Evolutionary conservation across 768 basidiomycete species (phyloP), one percentile per base, ranked within the genome.

Genomic region (Trametes punicea): DNA sequence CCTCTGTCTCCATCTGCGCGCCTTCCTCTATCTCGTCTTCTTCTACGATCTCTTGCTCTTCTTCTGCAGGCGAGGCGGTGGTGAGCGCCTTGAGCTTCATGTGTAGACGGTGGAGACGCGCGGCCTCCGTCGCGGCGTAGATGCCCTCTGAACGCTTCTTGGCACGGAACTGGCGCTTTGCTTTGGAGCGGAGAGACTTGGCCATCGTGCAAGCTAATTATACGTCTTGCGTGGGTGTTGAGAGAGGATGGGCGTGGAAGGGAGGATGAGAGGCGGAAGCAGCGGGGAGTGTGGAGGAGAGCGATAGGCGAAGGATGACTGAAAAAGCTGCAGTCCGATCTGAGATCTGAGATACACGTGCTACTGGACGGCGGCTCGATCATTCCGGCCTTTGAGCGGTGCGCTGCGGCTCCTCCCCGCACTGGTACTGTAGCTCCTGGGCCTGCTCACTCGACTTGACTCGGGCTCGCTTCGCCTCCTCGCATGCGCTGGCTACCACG

Each of bases 141-240:
- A 88, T 79, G 51, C 89, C 85, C 38, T 70, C 65, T 65, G 85
- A 80, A 56, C 90, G 83, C 70, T 93, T 93, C 64, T 87, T 85
- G 13, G 84, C 76, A 62, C 90, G 87, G 71, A 82, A 89, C 13
- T 80, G 73, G 27, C 91, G 87, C 68, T 93, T 93, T 45, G 81
- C 78, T 73, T 93, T 93, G 6, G 89, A 90, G 66, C 91, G 77
- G 36, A 82, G 78, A 40, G 89, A 91, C 77, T 93, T 93, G 39
- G 87, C 90, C 90, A 93, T 91, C 26, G 61, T 46, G 21, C 29
- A 4, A 7, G 36, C 31, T 23, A n/a, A 27, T 30, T 33, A 39
- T 23, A 18, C 7, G 39, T 51, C 23, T 40, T 30, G 34, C 30
- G 10, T 20, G 20, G 48, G 40, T 29, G 57, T 15, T 4, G 46